phyloP scores from a whole-genome alignment of 2,329 filamentous ascomycete genomes.

The Macroventuria anomochaeta region DNA sequence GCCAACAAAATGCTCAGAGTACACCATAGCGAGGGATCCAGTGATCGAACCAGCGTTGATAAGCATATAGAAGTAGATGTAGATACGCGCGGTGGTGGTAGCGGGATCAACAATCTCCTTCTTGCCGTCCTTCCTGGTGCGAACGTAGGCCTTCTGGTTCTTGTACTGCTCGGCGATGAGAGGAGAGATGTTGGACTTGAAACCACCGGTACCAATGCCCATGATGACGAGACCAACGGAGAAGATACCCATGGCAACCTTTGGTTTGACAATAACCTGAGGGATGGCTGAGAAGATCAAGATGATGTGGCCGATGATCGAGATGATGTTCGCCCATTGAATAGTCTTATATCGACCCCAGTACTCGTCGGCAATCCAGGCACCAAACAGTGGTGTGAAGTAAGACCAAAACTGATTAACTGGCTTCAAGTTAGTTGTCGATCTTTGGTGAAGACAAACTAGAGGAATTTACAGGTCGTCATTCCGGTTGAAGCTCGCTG shows the following conservation, averaged over 20 bases:
- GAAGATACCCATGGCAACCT: conserved; percentile 61
- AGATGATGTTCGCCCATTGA: conserved; percentile 62
- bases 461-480: conserved; percentile 48
- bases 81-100: conserved; percentile 71
- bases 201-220: conserved; percentile 71
- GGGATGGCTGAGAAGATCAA: conserved; percentile 64
- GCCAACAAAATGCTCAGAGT: conserved; percentile 59
- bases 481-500: conserved; percentile 61
- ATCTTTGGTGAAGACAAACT: neutral
- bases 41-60: conserved; percentile 50
- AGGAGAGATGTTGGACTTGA: conserved; percentile 69
- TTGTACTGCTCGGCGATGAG: conserved; percentile 65
- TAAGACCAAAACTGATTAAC: conserved; percentile 64
- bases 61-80: conserved; percentile 45
- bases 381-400: conserved; percentile 64
- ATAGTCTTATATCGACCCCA: conserved; percentile 68
- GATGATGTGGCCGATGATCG: conserved; percentile 63
- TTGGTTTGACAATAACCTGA: conserved; percentile 55
- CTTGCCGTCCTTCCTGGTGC: conserved; percentile 47
- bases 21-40: conserved; percentile 48
- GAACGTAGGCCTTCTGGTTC: conserved; percentile 37
- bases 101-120: conserved; percentile 70
- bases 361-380: conserved; percentile 66
- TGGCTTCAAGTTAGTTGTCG: conserved; percentile 9
- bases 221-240: conserved; percentile 66